Evolutionary conservation across 192 early-diverging fungal species (phyloP).

Genomic region (Coemansia sp.): DNA sequence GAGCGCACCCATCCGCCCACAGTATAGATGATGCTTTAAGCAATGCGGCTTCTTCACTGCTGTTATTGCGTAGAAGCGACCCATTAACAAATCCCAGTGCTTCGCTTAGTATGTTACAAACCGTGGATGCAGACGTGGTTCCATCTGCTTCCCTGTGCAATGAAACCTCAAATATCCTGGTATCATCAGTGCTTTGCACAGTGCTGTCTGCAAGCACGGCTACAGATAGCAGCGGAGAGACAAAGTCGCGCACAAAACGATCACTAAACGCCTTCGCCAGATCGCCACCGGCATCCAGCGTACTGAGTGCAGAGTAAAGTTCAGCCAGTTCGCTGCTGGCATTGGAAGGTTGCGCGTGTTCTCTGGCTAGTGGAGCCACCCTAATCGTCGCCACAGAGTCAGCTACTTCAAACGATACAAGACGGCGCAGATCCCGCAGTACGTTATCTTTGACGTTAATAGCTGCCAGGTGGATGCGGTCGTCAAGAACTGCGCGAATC

Average conservation of each 20-base stretch:
- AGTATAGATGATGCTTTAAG: not conserved
- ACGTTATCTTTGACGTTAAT: slow-evolving; percentile 21
- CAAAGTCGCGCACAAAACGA: slow-evolving; percentile 17
- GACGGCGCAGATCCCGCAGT: not conserved
- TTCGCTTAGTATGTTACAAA: slow-evolving; percentile 9
- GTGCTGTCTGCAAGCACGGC: not conserved
- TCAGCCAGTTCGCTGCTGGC: not conserved
- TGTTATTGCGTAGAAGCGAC: not conserved
- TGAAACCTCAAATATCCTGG: not conserved
- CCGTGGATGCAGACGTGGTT: not conserved
- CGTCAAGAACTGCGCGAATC: slow-evolving; percentile 6
- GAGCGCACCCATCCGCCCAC: slow-evolving; percentile 1
- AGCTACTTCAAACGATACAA: slow-evolving; percentile 8
- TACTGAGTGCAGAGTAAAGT: slow-evolving; percentile 27
- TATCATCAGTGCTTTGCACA: not conserved
- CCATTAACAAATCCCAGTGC: slow-evolving; percentile 13
- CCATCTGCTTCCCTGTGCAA: not conserved
- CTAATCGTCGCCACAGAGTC: not conserved
- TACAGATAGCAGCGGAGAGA: slow-evolving; percentile 21
- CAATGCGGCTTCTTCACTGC: not conserved
- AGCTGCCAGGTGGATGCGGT: slow-evolving; percentile 14
- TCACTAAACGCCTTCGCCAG: slow-evolving; percentile 3
- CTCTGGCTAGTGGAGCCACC: not conserved
- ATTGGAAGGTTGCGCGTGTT: not conserved
- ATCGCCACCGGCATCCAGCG: slow-evolving; percentile 9